These are phyloP conservation scores for Colletotrichum eremochloae DNA, from an alignment of 2,329 filamentous ascomycete species.

Conservation along the genomic window DNA sequence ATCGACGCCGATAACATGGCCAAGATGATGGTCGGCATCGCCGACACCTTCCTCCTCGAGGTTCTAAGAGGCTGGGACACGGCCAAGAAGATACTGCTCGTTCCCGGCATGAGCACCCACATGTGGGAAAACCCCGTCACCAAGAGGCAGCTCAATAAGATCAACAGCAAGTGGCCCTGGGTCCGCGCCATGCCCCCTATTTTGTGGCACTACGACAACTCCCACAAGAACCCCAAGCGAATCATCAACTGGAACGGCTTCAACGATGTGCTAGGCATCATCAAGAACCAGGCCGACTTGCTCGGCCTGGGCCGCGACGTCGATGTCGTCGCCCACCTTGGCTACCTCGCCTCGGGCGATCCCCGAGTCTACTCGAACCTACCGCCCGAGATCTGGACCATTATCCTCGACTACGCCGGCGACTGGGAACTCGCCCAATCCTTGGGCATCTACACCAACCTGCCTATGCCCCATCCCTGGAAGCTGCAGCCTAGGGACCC, in stretches of 20 bases:
- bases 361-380: constrained; percentile 62
- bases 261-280: constrained; percentile 78
- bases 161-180: constrained; percentile 89
- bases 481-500: constrained; percentile 67
- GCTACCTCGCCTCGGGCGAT: constrained; percentile 51
- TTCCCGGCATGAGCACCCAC: constrained; percentile 88
- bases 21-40: constrained; percentile 88
- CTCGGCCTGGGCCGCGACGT: constrained; percentile 80
- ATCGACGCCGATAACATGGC: constrained; percentile 87
- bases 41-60: constrained; percentile 84
- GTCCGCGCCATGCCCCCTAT: constrained; percentile 85
- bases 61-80: constrained; percentile 89
- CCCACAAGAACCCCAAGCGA: constrained; percentile 62
- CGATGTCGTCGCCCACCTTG: constrained; percentile 63
- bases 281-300: constrained; percentile 83
- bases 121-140: constrained; percentile 95
- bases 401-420: constrained; percentile 84
- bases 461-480: constrained; percentile 82
- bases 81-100: constrained; percentile 85
- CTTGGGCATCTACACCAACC: constrained; percentile 82
- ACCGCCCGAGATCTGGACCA: constrained; percentile 89
- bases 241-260: constrained; percentile 74
- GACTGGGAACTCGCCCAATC: constrained; percentile 94
- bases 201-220: constrained; percentile 80
- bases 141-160: constrained; percentile 86